Evolutionary conservation across 163 green algal species (phyloP).

Genomic region (Chlorella variabilis): DNA sequence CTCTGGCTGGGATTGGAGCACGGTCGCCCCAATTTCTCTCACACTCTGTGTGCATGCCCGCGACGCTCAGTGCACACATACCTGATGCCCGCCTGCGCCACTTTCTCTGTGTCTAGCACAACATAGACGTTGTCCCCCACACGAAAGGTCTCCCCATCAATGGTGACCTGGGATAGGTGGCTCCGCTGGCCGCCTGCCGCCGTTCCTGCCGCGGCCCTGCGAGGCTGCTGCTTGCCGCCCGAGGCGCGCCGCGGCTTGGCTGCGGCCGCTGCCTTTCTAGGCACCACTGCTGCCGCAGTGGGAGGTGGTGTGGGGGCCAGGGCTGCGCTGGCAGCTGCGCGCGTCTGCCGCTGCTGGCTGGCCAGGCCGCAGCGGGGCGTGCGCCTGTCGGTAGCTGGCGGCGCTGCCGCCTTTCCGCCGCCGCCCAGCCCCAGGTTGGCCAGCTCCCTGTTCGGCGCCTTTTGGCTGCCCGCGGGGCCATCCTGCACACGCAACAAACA

Average conservation of each 20-base stretch:
- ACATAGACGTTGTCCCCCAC: constrained; percentile 52
- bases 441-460: neutral
- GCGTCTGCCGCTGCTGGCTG: neutral
- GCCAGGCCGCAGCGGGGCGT: neutral
- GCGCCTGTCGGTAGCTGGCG: neutral
- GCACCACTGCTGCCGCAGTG: neutral
- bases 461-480: neutral
- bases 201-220: neutral
- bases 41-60: no score
- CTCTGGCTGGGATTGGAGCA: no score
- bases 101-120: constrained; percentile 29
- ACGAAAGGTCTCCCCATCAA: constrained; percentile 37
- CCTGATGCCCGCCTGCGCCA: constrained; percentile 24
- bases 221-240: neutral
- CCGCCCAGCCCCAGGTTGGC: neutral
- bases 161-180: neutral
- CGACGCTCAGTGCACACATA: neutral
- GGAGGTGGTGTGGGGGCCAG: neutral
- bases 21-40: no score
- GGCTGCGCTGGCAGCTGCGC: no score
- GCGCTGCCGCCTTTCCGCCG: neutral
- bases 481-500: neutral
- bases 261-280: neutral
- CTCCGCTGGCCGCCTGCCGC: neutral
- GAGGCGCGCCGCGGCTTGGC: neutral